phyloP scores from a whole-genome alignment of 2,329 filamentous ascomycete species.

The Sarocladium brachiariae region DNA sequence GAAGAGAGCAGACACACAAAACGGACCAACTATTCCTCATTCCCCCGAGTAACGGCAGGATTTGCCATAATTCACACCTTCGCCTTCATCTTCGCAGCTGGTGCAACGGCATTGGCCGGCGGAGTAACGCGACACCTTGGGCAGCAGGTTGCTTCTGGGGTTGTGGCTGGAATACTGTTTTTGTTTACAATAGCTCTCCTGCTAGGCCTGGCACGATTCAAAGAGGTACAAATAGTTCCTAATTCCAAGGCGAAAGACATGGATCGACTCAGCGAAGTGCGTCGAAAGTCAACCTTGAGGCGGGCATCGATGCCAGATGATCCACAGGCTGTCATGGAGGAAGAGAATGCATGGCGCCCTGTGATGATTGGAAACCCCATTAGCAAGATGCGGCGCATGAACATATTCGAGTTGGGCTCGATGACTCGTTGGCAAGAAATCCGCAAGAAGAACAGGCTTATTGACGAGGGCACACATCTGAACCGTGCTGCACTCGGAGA shows the following conservation, averaged over 20 bases:
- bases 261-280: constrained; percentile 42
- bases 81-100: constrained; percentile 62
- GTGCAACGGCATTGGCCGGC: constrained; percentile 63
- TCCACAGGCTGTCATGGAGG: constrained; percentile 34
- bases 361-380: constrained; percentile 66
- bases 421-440: constrained; percentile 71
- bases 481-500: constrained; percentile 29
- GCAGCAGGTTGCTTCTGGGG: constrained; percentile 59
- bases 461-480: constrained; percentile 36
- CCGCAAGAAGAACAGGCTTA: constrained; percentile 49
- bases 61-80: constrained; percentile 65
- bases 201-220: constrained; percentile 56
- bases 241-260: constrained; percentile 49
- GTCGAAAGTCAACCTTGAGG: constrained; percentile 39
- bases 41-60: constrained; percentile 65
- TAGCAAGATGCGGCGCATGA: constrained; percentile 62
- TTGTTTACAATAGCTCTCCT: constrained; percentile 58
- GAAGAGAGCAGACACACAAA: background rate
- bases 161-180: constrained; percentile 61
- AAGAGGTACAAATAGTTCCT: constrained; percentile 61
- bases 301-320: constrained; percentile 35
- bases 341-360: constrained; percentile 59
- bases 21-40: constrained; percentile 68
- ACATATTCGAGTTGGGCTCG: constrained; percentile 60
- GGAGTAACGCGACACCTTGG: constrained; percentile 58